Conservation (phyloP, 495 filamentous ascomycete genomes). For the Recurvomyces mirabilis region DNA sequence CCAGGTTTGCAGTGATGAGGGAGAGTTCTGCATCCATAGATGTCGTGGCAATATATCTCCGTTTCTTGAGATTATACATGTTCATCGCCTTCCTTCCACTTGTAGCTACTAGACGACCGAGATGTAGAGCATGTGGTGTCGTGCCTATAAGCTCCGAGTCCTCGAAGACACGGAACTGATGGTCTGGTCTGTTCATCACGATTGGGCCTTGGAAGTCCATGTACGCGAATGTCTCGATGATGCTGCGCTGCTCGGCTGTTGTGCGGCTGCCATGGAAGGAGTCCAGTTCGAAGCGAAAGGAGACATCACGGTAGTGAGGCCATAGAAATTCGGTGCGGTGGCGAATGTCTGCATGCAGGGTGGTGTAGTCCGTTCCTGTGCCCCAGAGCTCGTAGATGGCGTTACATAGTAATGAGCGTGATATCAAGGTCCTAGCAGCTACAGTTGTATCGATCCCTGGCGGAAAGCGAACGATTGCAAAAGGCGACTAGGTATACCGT, state of each 20-base stretch:
- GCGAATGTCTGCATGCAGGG: constrained; percentile 55
- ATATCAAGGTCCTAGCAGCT: constrained; percentile 53
- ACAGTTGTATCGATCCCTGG: constrained; percentile 35
- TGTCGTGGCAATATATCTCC: constrained; percentile 85
- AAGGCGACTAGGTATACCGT: constrained; percentile 57
- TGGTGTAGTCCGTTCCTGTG: constrained; percentile 50
- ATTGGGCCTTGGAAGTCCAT: constrained; percentile 67
- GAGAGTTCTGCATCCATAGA: constrained; percentile 93
- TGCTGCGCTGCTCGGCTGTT: constrained; percentile 42
- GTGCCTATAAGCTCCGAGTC: constrained; percentile 49
- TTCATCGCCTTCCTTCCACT: constrained; percentile 50
- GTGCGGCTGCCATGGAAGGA: constrained; percentile 59
- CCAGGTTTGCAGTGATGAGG: constrained; percentile 84
- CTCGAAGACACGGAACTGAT: constrained; percentile 70
- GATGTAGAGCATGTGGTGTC: constrained; percentile 52
- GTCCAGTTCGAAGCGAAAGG: constrained; percentile 79
- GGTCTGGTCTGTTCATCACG: constrained; percentile 55
- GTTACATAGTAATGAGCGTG: constrained; percentile 67
- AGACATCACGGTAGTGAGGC: constrained; percentile 45
- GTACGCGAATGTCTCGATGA: constrained; percentile 77
- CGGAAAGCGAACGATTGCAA: constrained; percentile 62
- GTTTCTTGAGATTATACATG: constrained; percentile 82
- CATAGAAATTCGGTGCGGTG: constrained; percentile 50
- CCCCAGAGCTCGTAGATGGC: constrained; percentile 87
- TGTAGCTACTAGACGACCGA: constrained; percentile 56